Evolutionary conservation across 2,329 filamentous ascomycete genomes (phyloP).

Genomic region (Nannizziopsis barbatae): DNA sequence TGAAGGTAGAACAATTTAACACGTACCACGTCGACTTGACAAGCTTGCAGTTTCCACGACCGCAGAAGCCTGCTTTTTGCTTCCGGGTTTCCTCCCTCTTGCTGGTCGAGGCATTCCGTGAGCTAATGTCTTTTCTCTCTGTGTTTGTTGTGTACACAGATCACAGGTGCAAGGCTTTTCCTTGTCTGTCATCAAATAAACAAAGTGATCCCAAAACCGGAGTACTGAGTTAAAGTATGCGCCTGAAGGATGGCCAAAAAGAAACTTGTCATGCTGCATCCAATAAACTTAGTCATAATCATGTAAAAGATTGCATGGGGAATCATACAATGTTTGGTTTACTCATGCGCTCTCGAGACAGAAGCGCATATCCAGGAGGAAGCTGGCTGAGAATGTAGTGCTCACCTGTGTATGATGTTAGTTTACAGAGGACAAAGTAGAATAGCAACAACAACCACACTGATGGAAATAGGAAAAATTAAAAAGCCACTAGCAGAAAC

Average conservation of each 20-base stretch:
- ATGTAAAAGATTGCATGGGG: background rate
- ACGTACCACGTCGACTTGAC: background rate
- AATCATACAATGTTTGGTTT: constrained; percentile 27
- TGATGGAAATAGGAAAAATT: background rate
- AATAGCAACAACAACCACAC: background rate
- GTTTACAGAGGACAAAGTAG: background rate
- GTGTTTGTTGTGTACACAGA: constrained; percentile 30
- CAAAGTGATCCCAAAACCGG: constrained; percentile 48
- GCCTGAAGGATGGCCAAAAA: constrained; percentile 47
- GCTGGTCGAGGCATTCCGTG: constrained; percentile 8
- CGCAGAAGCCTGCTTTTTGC: background rate
- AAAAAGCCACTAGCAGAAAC: too few species aligned
- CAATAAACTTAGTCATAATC: constrained; percentile 13
- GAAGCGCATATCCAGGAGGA: constrained; percentile 45
- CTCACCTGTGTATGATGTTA: constrained; percentile 24
- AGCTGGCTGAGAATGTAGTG: constrained; percentile 43
- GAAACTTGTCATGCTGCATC: constrained; percentile 41
- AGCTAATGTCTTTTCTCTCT: constrained; percentile 10
- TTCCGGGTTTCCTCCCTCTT: background rate
- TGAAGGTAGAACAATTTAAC: background rate
- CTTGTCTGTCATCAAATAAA: constrained; percentile 42
- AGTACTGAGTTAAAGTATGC: constrained; percentile 44
- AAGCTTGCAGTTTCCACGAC: background rate
- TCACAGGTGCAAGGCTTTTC: constrained; percentile 41
- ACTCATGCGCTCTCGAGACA: constrained; percentile 38